Evolutionary conservation across 2,329 filamentous ascomycete genomes (phyloP).

Genomic region (Diatrype stigma): DNA sequence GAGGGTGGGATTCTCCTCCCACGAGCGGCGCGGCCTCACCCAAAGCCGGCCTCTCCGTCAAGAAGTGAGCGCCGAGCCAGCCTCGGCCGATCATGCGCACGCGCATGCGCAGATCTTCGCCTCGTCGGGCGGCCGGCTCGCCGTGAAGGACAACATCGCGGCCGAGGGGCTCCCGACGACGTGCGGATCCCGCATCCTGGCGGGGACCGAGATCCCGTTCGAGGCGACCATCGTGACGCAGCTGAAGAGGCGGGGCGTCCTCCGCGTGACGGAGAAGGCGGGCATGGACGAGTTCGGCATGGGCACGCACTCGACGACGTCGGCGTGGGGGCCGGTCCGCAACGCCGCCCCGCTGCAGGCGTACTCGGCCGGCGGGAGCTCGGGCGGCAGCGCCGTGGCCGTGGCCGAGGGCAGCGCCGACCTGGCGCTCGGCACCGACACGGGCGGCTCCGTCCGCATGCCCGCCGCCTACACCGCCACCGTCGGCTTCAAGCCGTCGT

Average conservation of each 20-base stretch:
- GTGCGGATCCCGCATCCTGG: conserved; percentile 74
- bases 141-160: conserved; percentile 76
- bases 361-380: conserved; percentile 78
- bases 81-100: neutral
- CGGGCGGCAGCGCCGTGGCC: conserved; percentile 86
- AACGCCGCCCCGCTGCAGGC: conserved; percentile 37
- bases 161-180: conserved; percentile 66
- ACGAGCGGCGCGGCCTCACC: conserved; percentile 11
- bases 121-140: conserved; percentile 39
- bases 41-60: conserved; percentile 13
- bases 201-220: conserved; percentile 69
- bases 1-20: conserved; percentile 20
- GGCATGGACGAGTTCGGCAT: conserved; percentile 97
- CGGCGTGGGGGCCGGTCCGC: conserved; percentile 61
- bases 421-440: conserved; percentile 83
- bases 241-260: conserved; percentile 58
- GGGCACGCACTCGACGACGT: conserved; percentile 76
- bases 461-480: conserved; percentile 83
- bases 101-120: neutral
- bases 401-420: conserved; percentile 59
- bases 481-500: conserved; percentile 87
- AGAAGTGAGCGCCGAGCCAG: too few species aligned
- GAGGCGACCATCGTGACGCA: conserved; percentile 75
- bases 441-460: conserved; percentile 81
- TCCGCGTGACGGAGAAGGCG: conserved; percentile 69